Conservation (phyloP, 192 early-diverging fungal species). For the Entophlyctis luteolus region DNA sequence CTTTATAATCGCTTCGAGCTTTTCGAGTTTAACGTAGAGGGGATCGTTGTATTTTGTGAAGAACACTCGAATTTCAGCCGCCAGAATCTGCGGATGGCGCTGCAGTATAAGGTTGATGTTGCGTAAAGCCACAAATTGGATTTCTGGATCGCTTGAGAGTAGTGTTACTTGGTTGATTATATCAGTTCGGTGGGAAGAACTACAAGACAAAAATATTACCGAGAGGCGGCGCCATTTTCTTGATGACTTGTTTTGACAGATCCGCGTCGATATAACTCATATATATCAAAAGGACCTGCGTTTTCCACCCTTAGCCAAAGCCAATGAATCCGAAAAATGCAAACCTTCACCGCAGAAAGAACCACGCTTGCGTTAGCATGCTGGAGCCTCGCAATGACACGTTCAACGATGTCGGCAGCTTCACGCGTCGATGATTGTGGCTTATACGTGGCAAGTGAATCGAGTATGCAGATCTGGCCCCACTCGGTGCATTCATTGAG, state of each 20-base stretch:
- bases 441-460: conserved; percentile 25
- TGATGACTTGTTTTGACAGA: conserved; percentile 63
- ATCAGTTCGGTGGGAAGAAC: background rate
- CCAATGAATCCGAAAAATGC: background rate
- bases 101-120: conserved; percentile 96
- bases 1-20: conserved; percentile 91
- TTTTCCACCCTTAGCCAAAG: background rate
- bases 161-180: conserved; percentile 67
- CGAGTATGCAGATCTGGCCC: conserved; percentile 93
- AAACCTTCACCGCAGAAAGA: conserved; percentile 73
- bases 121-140: conserved; percentile 94
- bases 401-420: conserved; percentile 69
- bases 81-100: conserved; percentile 80
- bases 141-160: conserved; percentile 82
- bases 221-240: conserved; percentile 93
- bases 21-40: conserved; percentile 96
- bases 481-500: conserved; percentile 97
- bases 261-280: conserved; percentile 70
- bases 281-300: conserved; percentile 71
- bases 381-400: conserved; percentile 86
- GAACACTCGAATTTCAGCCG: conserved; percentile 94
- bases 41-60: conserved; percentile 99
- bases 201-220: conserved; percentile 43
- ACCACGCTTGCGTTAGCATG: conserved; percentile 97
- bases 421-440: conserved; percentile 34